phyloP scores from a whole-genome alignment of 2,329 filamentous ascomycete genomes.

The Fusarium pininemorale region DNA sequence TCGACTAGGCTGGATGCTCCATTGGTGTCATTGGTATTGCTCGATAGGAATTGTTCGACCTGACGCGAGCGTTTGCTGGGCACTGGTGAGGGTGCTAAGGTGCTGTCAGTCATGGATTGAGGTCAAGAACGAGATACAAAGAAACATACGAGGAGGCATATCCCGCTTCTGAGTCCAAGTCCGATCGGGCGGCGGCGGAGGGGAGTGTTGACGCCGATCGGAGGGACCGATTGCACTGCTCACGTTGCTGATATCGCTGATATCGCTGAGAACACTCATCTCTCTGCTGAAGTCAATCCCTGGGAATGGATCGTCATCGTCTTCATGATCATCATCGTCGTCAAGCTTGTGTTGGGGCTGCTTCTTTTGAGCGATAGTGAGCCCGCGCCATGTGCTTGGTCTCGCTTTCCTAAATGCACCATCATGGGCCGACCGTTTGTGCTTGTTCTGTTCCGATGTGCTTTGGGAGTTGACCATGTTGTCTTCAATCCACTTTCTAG shows the following conservation, averaged over 20 bases:
- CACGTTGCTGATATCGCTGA: not conserved
- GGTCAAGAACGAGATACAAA: not conserved
- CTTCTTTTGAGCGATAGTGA: not conserved
- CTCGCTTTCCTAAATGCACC: not conserved
- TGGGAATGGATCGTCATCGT: not conserved
- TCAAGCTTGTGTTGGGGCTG: not conserved
- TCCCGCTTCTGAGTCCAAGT: not conserved
- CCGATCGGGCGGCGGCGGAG: not conserved
- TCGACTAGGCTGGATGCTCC: not conserved
- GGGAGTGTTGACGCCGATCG: not conserved
- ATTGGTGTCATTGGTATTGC: not conserved
- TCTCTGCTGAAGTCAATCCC: not conserved
- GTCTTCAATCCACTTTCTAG: not conserved
- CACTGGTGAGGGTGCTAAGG: not conserved
- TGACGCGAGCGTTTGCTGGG: not conserved
- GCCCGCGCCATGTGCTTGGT: not conserved
- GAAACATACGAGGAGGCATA: not conserved
- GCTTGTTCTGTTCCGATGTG: not conserved
- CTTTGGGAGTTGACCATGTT: not conserved
- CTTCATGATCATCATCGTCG: not conserved
- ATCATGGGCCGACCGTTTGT: fast-evolving
- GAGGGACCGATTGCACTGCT: not conserved
- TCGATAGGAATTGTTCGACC: not conserved
- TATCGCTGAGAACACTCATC: not conserved
- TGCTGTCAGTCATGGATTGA: not conserved